phyloP scores from a whole-genome alignment of 164 flowering plant species.

The Hamamelis virginiana region DNA sequence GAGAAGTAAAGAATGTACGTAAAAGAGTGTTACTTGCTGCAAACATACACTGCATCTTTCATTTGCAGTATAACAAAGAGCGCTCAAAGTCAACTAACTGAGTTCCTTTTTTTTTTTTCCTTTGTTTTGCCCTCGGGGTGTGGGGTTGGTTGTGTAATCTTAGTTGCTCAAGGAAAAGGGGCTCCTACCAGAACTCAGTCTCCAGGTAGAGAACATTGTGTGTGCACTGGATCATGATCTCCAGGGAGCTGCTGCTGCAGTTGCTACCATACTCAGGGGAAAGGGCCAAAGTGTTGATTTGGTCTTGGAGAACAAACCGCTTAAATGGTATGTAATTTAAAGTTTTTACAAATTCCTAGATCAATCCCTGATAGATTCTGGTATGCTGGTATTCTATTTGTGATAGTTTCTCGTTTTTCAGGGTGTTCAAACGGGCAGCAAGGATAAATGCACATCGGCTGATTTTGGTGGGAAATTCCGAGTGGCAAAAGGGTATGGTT shows the following conservation, averaged over 20 bases:
- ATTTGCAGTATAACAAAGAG: not conserved
- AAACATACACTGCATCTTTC: not conserved
- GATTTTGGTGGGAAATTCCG: constrained; percentile 68
- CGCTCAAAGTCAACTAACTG: not conserved
- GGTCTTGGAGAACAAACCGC: constrained; percentile 83
- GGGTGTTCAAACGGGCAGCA: constrained; percentile 92
- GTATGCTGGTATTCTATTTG: not conserved
- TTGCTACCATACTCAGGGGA: constrained; percentile 70
- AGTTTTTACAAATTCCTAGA: not conserved
- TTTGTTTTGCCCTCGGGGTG: not conserved
- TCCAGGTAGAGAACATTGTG: constrained; percentile 72
- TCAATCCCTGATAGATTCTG: not conserved
- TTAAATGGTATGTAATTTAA: constrained; percentile 60
- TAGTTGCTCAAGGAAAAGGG: constrained; percentile 89
- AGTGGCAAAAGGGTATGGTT: constrained; percentile 83
- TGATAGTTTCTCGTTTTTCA: constrained; percentile 12
- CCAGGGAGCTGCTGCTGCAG: constrained; percentile 72
- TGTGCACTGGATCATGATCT: constrained; percentile 75
- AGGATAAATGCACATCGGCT: constrained; percentile 66
- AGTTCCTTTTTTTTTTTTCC: not conserved
- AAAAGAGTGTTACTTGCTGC: not conserved
- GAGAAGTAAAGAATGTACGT: not conserved
- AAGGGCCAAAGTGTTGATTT: constrained; percentile 86
- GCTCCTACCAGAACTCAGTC: constrained; percentile 66
- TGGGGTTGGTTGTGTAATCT: not conserved